Base-by-base conservation (phyloP, 1,284 basidiomycete species). In the Moniliella sp. region DNA sequence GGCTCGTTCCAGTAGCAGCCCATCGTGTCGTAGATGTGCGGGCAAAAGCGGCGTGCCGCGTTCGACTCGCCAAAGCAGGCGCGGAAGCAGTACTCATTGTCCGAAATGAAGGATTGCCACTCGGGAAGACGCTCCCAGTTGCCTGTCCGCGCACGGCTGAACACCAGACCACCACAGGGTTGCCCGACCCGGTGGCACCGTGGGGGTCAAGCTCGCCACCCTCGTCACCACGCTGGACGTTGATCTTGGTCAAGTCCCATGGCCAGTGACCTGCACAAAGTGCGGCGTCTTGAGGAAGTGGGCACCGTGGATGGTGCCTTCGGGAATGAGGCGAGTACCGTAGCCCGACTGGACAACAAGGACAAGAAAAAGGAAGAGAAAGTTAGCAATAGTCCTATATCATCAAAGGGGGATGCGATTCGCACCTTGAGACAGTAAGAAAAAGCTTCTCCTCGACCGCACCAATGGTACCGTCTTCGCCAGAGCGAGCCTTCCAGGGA, bases 141-240 rank as follows among this genome's bases (percentile, higher is more conserved):
- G 59, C 67, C 67, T 36, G 50, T 21, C 28, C 32, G 36, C 15
- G 35, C 15, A 15, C 47, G 73, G n/a, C 16, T 15, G 66, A 28
- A 74, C 61, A 47, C 75, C 66, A 64, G 51, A 18, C 74, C 71
- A 59, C 56, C 23, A 45, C 40, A 3, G 55, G 55, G 36, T 73
- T 74, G 44, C 54, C 70, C 18, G 75, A 43, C 57, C 78, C 78
- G 14, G 78, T 73, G 17, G 36, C 27, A 32, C 65, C 65, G 55
- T 66, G 64, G 10, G 66, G 64, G 52, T 67, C 65, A 19, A 67
- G 60, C 48, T 67, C 65, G 33, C 65, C 66, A 25, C 65, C 66
- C 11, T 45, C 31, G 38, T 68, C 66, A 18, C 61, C 61, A 2
- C 23, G 11, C 7, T 39, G 30, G 34, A 69, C 36, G 42, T 57